Conservation (phyloP, 2,329 filamentous ascomycete genomes). For the Aspergillus quadrilineatus region DNA sequence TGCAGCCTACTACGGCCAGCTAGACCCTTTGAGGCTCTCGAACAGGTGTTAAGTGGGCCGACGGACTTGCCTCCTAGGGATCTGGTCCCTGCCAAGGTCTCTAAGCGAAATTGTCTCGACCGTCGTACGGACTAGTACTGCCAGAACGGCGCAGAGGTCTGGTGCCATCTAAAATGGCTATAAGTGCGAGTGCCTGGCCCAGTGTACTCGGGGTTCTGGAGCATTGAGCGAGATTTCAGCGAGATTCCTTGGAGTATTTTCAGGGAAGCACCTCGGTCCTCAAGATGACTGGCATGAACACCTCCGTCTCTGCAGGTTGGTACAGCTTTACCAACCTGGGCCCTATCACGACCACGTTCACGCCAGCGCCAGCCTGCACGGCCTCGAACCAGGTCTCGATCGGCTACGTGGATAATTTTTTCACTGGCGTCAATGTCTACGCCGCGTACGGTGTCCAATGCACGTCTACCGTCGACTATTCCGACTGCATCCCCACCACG, state of each 20-base stretch:
- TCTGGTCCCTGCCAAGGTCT: background rate
- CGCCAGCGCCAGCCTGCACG: background rate
- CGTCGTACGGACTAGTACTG: background rate
- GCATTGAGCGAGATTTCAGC: too few relatives aligned
- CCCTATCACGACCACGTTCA: constrained; percentile 2
- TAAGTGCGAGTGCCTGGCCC: too few relatives aligned
- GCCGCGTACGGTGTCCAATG: background rate
- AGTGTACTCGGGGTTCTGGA: too few relatives aligned
- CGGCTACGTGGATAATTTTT: background rate
- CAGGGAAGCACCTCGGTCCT: background rate
- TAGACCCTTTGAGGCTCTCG: too few relatives aligned
- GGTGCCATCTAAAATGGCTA: too few relatives aligned
- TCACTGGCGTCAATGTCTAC: background rate
- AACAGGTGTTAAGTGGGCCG: too few relatives aligned
- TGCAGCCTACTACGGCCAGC: too few relatives aligned
- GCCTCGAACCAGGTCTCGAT: background rate
- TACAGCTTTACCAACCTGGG: constrained; percentile 1
- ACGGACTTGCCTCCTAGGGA: too few relatives aligned
- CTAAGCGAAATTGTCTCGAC: background rate
- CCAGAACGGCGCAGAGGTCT: too few relatives aligned
- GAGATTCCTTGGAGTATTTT: too few relatives aligned
- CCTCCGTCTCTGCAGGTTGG: background rate
- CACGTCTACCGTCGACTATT: background rate
- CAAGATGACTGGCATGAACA: background rate
- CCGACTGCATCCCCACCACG: background rate